Evolutionary conservation across 2,329 filamentous ascomycete species (phyloP), one percentile per base, ranked within the genome.

Genomic region (Claviceps africana): DNA sequence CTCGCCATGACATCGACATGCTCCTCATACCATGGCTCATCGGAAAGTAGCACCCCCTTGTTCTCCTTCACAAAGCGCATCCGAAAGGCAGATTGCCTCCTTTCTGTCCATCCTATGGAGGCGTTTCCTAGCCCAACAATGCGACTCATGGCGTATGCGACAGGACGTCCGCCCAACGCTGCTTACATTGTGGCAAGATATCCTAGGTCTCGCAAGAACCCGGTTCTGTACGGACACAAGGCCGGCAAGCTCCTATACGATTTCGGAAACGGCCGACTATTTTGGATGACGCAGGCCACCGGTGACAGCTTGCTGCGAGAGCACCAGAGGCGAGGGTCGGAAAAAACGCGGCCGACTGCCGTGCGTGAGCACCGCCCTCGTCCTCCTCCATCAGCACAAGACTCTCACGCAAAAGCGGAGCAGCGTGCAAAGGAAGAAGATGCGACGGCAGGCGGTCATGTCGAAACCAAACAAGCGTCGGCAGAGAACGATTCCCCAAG

Each of bases 161-260:
- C 44, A 15, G 48, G 48, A 30, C 37, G 43, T 25, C 48, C 52
- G 3, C 19, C 19, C n/a, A 50, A 33, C 21, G 48, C 48, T 19
- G 45, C 48, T 3, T 35, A 53, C 33, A 21, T 51, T 5, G 44
- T 48, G 19, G 48, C 43, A 33, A 53, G 45, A 44, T 53, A 50
- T 17, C 52, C 52, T 11, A 39, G 52, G 17, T 47, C 43, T n/a
- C 31, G 21, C 19, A 43, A 37, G 17, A n/a, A 33, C 21, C 25
- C 37, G 31, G n/a, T 17, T n/a, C 17, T 19, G 1, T 39, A 51
- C 35, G 43, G 42, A 31, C 45, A 50, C 17, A 35, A 48, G 30
- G 7, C 48, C 7, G 7, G 46, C 19, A 42, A 51, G n/a, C 15
- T 39, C 17, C 10, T 43, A 8, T 45, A 51, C 25, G 46, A 42